These are phyloP conservation scores for Alternaria angustiovoidea DNA, from an alignment of 2,329 filamentous ascomycete species.

Conservation along the genomic window DNA sequence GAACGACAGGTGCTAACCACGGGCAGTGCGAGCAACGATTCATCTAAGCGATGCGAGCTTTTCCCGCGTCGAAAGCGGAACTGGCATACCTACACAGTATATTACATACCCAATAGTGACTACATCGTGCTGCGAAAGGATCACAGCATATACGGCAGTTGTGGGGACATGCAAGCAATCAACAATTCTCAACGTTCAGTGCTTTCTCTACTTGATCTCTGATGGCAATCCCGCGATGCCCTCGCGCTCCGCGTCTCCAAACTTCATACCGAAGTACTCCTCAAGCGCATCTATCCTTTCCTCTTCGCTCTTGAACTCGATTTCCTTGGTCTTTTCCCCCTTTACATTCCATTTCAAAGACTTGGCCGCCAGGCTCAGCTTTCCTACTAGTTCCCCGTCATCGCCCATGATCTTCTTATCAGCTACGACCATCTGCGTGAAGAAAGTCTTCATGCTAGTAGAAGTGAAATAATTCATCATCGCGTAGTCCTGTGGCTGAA, in stretches of 20 bases:
- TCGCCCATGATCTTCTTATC: slow-evolving; percentile 62
- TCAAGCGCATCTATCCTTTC: slow-evolving; percentile 55
- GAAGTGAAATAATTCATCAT: slow-evolving; percentile 49
- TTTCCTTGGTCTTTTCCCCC: slow-evolving; percentile 52
- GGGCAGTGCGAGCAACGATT: slow-evolving; percentile 50
- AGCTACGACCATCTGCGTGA: slow-evolving; percentile 41
- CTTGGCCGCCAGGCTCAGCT: slow-evolving; percentile 53
- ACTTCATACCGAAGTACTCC: slow-evolving; percentile 55
- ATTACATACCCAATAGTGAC: background rate
- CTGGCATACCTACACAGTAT: background rate
- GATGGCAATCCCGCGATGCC: slow-evolving; percentile 49
- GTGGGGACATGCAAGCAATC: slow-evolving; percentile 25
- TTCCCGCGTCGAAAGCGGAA: background rate
- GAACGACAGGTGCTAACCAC: slow-evolving; percentile 34
- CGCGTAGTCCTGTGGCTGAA: slow-evolving; percentile 42
- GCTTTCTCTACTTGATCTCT: slow-evolving; percentile 39
- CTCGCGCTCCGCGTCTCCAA: slow-evolving; percentile 49
- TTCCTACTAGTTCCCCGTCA: slow-evolving; percentile 48
- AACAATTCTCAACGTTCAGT: slow-evolving; percentile 17
- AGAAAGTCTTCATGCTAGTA: slow-evolving; percentile 42
- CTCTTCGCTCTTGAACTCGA: slow-evolving; percentile 53
- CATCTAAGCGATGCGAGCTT: slow-evolving; percentile 31
- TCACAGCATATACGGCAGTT: slow-evolving; percentile 15
- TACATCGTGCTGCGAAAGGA: background rate
- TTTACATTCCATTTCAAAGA: slow-evolving; percentile 57